Evolutionary conservation across 2,329 filamentous ascomycete genomes (phyloP), one percentile per base, ranked within the genome.

Genomic region (Fusarium chuoi): DNA sequence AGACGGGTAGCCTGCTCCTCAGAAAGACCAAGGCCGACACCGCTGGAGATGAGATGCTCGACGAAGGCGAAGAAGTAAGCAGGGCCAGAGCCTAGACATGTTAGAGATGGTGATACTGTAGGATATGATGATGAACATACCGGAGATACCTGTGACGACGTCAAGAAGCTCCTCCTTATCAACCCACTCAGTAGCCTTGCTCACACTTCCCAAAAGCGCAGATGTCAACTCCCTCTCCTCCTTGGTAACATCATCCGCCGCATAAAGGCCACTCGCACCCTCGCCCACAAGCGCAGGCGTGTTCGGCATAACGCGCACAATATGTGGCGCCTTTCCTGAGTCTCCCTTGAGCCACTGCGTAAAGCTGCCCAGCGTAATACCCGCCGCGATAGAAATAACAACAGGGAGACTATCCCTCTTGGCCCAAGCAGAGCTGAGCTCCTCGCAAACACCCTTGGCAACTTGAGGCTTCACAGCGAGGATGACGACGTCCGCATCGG

Each of bases 51-150:
- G 51, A 88, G 79, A 77, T 88, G 85, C 75, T 88, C 86, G 12
- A 88, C 86, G 78, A 88, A 82, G 73, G 85, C 85, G 75, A 88
- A 88, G 80, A 88, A 88, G 79, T 88, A 88, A 1, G 86, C 86
- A 0, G 86, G 86, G 5, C 86, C 86, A 24, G 85, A 87, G 30
- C 86, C 86, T 87, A 55, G 3, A 14, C 2, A 6, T 24, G 2
- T 78, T 42, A 77, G 63, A 7, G 0, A n/a, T 45, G 6, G 11
- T 18, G 2, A 10, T 10, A 5, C 3, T 15, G 3, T 11, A 7
- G 6, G 3, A 1, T 36, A 0, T 3, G 5, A 9, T n/a, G 3
- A 22, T 22, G 15, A 14, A 38, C 83, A 73, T 75, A 86, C 85
- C 86, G 6, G 86, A 87, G 12, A 88, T 76, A 5, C 85, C 86